These are phyloP conservation scores for Puccinellia tenuiflora DNA, from an alignment of 176 grass and related monocot species.

Conservation along the genomic window DNA sequence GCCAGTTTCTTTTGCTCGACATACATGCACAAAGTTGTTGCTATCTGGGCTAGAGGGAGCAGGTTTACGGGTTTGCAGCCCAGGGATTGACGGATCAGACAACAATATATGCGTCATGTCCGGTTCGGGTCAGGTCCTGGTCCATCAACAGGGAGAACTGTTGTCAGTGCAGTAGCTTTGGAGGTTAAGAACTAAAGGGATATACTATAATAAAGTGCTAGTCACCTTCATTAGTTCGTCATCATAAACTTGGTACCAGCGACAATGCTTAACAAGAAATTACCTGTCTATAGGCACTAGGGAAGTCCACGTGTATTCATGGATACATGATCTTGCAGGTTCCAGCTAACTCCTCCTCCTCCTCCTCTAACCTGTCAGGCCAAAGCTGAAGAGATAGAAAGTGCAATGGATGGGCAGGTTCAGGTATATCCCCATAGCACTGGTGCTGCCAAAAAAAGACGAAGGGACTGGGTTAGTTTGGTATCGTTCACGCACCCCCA, in stretches of 20 bases:
- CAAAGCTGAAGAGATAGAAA: background rate
- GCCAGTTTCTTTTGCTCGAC: background rate
- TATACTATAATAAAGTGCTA: background rate
- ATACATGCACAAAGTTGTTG: no score
- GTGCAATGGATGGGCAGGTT: background rate
- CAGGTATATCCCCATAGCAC: background rate
- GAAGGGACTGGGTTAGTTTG: background rate
- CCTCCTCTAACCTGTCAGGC: background rate
- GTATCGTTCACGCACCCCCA: background rate
- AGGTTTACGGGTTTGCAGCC: background rate
- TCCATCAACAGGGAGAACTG: no score
- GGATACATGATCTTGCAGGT: background rate
- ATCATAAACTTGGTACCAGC: background rate
- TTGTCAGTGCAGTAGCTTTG: background rate
- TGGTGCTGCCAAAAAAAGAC: background rate
- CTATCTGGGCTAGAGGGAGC: background rate
- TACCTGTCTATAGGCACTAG: background rate
- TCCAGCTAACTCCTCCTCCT: no score
- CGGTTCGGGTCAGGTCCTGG: no score
- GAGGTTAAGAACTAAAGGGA: background rate
- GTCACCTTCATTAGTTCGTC: background rate
- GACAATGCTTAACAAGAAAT: background rate
- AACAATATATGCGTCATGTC: no score
- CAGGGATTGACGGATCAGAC: background rate
- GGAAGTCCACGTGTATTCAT: background rate